A percentile compares a stretch with the other conserved stretches of the same genome.
Conservation (phyloP, 768 basidiomycete species). For the Russula abietina region DNA sequence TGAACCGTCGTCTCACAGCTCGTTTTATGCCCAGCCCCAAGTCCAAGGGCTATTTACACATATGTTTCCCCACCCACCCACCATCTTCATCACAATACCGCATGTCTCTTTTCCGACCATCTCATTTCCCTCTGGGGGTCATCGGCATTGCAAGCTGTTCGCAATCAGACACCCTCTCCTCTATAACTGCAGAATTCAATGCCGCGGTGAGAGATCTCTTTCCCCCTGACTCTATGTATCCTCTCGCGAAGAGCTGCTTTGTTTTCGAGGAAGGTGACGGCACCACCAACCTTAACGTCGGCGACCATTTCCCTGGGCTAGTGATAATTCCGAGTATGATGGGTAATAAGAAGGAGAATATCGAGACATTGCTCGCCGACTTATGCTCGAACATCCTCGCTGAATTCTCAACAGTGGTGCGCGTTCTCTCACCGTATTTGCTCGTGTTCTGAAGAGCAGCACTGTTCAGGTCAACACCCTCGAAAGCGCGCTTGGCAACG, state of each 20-base stretch:
- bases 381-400: slow-evolving; percentile 81
- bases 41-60: slow-evolving; percentile 74
- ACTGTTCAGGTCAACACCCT: slow-evolving; percentile 58
- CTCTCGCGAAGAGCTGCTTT: slow-evolving; percentile 76
- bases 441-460: neutral
- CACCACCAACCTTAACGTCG: slow-evolving; percentile 48
- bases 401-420: slow-evolving; percentile 79
- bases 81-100: slow-evolving; percentile 60
- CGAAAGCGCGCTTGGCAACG: slow-evolving; percentile 80
- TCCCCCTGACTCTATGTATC: slow-evolving; percentile 60
- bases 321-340: slow-evolving; percentile 78
- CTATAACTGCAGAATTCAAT: slow-evolving; percentile 62
- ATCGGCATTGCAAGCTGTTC: slow-evolving; percentile 79
- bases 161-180: slow-evolving; percentile 44
- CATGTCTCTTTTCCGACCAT: slow-evolving; percentile 69
- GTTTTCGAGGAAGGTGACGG: slow-evolving; percentile 72
- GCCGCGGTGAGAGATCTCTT: slow-evolving; percentile 58
- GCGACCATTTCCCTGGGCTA: slow-evolving; percentile 54
- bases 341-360: slow-evolving; percentile 82
- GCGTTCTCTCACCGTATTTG: slow-evolving; percentile 28
- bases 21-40: slow-evolving; percentile 77
- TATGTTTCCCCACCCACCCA: slow-evolving; percentile 72
- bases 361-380: slow-evolving; percentile 85
- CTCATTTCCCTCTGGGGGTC: slow-evolving; percentile 79
- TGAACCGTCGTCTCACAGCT: slow-evolving; percentile 37